Evolutionary conservation across 2,329 filamentous ascomycete species (phyloP).

Genomic region (Verticillium zaregamsianum): DNA sequence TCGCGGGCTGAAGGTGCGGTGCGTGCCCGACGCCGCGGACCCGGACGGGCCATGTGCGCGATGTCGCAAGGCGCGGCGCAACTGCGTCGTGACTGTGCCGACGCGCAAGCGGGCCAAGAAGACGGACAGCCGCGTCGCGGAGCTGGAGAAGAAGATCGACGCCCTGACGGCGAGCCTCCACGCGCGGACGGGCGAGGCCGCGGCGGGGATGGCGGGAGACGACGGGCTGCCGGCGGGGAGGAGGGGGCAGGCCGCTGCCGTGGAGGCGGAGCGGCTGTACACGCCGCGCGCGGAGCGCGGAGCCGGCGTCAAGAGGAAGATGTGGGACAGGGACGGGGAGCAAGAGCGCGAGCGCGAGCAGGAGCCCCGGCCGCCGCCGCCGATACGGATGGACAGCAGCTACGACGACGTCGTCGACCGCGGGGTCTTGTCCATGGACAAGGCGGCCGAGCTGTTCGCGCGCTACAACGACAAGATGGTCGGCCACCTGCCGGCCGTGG

Average conservation of each 20-base stretch:
- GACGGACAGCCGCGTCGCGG: slow-evolving; percentile 82
- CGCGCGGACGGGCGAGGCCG: slow-evolving; percentile 33
- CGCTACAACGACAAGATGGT: slow-evolving; percentile 58
- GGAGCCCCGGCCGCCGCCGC: slow-evolving; percentile 6
- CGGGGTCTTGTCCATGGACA: slow-evolving; percentile 52
- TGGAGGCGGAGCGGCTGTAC: slow-evolving; percentile 3
- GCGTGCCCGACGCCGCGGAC: slow-evolving; percentile 67
- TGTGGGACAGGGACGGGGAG: neutral
- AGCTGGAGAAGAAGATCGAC: slow-evolving; percentile 91
- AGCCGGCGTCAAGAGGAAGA: neutral
- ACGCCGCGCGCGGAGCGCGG: slow-evolving; percentile 12
- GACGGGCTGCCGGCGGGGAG: neutral
- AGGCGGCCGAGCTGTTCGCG: slow-evolving; percentile 50
- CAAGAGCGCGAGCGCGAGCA: neutral
- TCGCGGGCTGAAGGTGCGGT: slow-evolving; percentile 75
- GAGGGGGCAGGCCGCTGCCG: slow-evolving; percentile 2
- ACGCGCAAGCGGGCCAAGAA: slow-evolving; percentile 83
- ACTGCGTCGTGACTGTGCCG: slow-evolving; percentile 72
- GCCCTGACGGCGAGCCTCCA: slow-evolving; percentile 77
- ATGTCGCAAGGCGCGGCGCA: slow-evolving; percentile 75
- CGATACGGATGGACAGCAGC: slow-evolving; percentile 12
- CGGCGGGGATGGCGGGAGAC: neutral
- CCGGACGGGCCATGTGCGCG: slow-evolving; percentile 64
- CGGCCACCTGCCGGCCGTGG: slow-evolving; percentile 57
- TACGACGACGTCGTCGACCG: slow-evolving; percentile 53